These are phyloP conservation scores for Pythium dissotocum DNA, from an alignment of 352 stramenopile genomes.

Conservation along the genomic window DNA sequence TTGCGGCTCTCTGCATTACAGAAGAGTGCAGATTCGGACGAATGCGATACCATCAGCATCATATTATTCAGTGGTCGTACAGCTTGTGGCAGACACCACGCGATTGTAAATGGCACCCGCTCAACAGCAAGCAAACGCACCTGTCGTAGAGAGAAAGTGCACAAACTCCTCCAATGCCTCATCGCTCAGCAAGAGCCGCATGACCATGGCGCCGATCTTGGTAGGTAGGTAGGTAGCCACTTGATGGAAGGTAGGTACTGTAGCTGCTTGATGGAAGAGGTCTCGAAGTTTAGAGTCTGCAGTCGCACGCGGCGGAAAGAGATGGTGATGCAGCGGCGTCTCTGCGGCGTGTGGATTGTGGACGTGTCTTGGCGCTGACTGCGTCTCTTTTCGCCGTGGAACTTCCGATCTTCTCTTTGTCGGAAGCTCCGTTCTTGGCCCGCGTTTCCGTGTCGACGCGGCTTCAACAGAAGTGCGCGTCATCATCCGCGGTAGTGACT, in stretches of 20 bases:
- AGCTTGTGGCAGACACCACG: neutral
- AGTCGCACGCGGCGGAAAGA: neutral
- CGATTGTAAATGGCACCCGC: neutral
- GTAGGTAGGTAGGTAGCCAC: neutral
- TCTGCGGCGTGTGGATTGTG: neutral
- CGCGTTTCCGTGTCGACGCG: constrained; percentile 10
- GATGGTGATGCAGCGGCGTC: neutral
- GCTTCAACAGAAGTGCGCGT: constrained; percentile 15
- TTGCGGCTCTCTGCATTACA: constrained; percentile 50
- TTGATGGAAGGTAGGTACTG: neutral
- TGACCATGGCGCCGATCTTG: neutral
- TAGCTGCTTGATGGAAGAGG: neutral
- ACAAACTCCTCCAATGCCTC: constrained; percentile 43
- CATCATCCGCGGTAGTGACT: neutral
- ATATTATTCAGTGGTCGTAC: neutral
- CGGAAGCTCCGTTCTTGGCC: neutral
- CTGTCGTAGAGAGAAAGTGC: constrained; percentile 54
- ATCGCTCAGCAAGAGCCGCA: constrained; percentile 20
- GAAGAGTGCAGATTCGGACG: constrained; percentile 2
- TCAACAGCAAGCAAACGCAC: constrained; percentile 18
- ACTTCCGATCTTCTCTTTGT: neutral
- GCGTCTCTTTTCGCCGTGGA: neutral
- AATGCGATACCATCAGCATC: constrained; percentile 1
- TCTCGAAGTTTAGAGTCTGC: neutral
- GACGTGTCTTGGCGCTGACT: neutral